phyloP scores from a whole-genome alignment of 208 protist genomes.

The Trichomonas vaginalis region DNA sequence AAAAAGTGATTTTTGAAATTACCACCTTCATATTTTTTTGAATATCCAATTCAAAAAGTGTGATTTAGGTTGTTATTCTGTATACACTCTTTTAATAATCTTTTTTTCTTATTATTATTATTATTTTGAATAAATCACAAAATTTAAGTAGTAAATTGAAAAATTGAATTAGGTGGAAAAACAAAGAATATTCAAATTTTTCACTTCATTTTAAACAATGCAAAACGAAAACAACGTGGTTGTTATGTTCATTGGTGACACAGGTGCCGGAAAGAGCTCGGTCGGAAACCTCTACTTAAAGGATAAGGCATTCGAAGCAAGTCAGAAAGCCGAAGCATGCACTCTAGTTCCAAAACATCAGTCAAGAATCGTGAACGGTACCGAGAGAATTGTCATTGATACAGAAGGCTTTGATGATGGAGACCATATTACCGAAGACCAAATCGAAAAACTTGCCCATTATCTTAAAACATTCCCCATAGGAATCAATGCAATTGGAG shows the following conservation, averaged over 20 bases:
- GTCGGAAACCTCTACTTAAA: background rate
- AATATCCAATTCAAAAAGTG: too few relatives aligned
- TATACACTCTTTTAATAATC: too few relatives aligned
- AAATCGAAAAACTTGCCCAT: background rate
- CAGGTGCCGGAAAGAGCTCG: background rate
- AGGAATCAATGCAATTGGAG: background rate
- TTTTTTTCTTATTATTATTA: too few relatives aligned
- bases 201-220: background rate
- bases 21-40: too few relatives aligned
- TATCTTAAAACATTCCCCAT: background rate
- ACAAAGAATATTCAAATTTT: background rate
- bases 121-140: background rate
- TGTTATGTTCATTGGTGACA: background rate
- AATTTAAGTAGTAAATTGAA: too few relatives aligned
- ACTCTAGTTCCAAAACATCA: background rate
- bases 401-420: background rate
- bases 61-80: too few relatives aligned
- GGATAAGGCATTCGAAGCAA: background rate
- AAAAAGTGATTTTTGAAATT: too few relatives aligned
- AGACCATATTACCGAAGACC: background rate
- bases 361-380: background rate
- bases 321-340: background rate
- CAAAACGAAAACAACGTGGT: background rate
- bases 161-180: background rate
- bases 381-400: background rate